phyloP scores from a whole-genome alignment of 164 flowering plant genomes.

The Cinnamomum chago region DNA sequence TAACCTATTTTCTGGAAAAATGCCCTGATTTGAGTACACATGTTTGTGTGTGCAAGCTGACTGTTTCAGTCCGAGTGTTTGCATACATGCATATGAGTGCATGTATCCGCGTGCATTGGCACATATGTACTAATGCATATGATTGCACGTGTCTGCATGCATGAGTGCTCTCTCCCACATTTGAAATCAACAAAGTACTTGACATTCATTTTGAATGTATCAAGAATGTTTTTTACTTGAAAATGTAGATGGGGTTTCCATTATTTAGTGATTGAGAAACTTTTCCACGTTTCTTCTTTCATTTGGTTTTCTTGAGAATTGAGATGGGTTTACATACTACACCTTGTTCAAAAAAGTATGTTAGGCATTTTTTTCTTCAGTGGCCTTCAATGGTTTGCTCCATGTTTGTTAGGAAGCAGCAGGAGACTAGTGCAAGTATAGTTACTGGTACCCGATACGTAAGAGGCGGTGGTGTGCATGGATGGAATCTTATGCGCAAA shows the following conservation, averaged over 20 bases:
- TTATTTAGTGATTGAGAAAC: background rate
- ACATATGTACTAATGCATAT: too few species aligned
- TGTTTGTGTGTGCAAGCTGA: too few species aligned
- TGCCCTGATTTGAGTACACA: too few species aligned
- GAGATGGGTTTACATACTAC: background rate
- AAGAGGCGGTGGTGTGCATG: constrained; percentile 93
- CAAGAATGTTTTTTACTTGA: background rate
- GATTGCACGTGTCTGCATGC: too few species aligned
- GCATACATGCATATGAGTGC: too few species aligned
- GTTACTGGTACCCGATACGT: constrained; percentile 98
- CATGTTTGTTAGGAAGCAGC: constrained; percentile 61
- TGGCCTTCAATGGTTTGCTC: background rate
- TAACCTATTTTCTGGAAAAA: too few species aligned
- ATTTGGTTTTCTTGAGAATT: background rate
- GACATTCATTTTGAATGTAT: background rate
- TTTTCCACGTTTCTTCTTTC: background rate
- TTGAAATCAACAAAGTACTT: background rate
- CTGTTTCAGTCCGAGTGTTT: too few species aligned
- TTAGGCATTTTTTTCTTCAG: background rate
- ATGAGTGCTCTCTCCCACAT: background rate
- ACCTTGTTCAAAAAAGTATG: background rate
- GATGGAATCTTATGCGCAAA: constrained; percentile 98
- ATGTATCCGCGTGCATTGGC: too few species aligned
- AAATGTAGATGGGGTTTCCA: background rate
- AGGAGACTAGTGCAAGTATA: constrained; percentile 84